phyloP scores from a whole-genome alignment of 2,329 filamentous ascomycete genomes.

The Penicillium griseofulvum region DNA sequence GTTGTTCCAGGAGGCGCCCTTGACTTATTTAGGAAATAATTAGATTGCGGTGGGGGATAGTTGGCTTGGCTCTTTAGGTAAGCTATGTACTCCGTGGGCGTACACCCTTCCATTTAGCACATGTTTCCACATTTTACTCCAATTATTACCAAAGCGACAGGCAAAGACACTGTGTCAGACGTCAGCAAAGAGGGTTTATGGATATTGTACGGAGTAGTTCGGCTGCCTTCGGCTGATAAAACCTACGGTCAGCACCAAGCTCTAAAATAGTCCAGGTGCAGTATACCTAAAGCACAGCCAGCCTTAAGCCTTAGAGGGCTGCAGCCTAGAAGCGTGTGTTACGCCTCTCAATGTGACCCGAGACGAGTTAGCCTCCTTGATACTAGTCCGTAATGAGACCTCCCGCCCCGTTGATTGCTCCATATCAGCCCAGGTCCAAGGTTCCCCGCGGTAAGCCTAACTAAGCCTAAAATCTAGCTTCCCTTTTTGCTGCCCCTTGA shows the following conservation, averaged over 20 bases:
- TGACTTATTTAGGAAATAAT: not conserved
- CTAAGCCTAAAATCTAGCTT: slow-evolving; percentile 3
- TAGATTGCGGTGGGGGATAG: not conserved
- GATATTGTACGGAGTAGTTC: not conserved
- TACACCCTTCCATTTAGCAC: slow-evolving; percentile 1
- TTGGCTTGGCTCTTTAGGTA: not conserved
- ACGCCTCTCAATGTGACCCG: not conserved
- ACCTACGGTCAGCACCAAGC: not conserved
- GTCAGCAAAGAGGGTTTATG: not conserved
- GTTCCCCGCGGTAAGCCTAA: slow-evolving; percentile 13
- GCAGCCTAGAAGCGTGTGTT: slow-evolving; percentile 18
- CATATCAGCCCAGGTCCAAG: not conserved
- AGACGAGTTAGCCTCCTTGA: not conserved
- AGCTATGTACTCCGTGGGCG: not conserved
- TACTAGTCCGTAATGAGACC: not conserved
- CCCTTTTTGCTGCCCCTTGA: not conserved
- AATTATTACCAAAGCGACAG: slow-evolving; percentile 6
- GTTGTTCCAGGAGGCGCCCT: not conserved
- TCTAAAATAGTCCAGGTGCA: not conserved
- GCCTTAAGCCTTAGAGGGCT: slow-evolving; percentile 40
- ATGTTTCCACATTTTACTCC: slow-evolving; percentile 8
- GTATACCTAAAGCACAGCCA: slow-evolving; percentile 24
- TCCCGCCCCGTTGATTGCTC: not conserved
- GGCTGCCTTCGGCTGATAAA: not conserved
- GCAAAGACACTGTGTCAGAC: not conserved